phyloP scores from a whole-genome alignment of 441 rosid genomes.

The Eruca vesicaria region DNA sequence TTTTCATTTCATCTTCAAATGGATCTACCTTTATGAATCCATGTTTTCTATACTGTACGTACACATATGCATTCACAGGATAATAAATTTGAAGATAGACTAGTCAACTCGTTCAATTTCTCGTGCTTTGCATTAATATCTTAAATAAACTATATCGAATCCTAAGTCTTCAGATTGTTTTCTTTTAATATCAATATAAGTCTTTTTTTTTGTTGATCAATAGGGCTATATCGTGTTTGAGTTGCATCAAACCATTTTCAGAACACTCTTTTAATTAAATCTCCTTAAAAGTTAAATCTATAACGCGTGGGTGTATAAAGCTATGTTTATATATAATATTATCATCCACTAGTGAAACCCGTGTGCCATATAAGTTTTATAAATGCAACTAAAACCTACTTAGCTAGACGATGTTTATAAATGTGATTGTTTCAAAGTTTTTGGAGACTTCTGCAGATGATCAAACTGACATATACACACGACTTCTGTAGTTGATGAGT shows the following conservation, averaged over 20 bases:
- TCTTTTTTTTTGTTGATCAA: too few relatives aligned
- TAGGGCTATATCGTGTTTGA: neutral
- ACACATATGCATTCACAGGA: neutral
- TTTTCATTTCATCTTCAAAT: neutral
- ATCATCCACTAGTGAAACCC: neutral
- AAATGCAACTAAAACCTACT: neutral
- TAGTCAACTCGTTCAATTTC: slow-evolving; percentile 29
- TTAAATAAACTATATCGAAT: slow-evolving; percentile 26
- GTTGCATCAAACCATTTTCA: slow-evolving; percentile 17
- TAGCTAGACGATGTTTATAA: neutral
- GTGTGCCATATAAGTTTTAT: neutral
- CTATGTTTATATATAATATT: neutral
- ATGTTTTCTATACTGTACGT: neutral
- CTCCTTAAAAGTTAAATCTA: neutral
- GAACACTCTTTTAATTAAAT: neutral
- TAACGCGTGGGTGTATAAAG: neutral
- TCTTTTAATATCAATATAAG: neutral
- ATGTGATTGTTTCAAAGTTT: neutral
- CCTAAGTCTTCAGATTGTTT: slow-evolving; percentile 23
- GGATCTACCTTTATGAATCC: slow-evolving; percentile 7
- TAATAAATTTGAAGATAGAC: slow-evolving; percentile 18
- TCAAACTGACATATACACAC: slow-evolving; percentile 6
- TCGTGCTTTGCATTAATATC: slow-evolving; percentile 28
- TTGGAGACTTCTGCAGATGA: neutral
- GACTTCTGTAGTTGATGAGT: slow-evolving; percentile 23